Evolutionary conservation across 345 rosid genomes (phyloP).

Genomic region (Linum tenue): DNA sequence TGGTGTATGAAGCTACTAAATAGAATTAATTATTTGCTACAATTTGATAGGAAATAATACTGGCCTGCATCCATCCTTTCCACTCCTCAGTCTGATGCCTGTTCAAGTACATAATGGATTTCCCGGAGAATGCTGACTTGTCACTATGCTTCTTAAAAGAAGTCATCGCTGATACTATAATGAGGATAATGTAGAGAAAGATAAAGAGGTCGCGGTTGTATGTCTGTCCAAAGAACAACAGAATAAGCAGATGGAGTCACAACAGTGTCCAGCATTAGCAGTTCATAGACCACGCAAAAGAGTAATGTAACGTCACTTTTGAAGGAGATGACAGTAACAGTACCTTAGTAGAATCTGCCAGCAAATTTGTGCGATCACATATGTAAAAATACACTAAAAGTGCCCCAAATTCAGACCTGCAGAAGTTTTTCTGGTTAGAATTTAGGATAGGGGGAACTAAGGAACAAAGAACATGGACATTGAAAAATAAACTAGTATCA

Average conservation of each 20-base stretch:
- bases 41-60: slow-evolving; percentile 19
- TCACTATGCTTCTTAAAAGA: slow-evolving; percentile 76
- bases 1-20: not conserved
- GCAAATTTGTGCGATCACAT: slow-evolving; percentile 66
- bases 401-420: slow-evolving; percentile 83
- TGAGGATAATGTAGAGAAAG: slow-evolving; percentile 74
- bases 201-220: slow-evolving; percentile 94
- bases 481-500: slow-evolving; percentile 3
- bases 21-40: not conserved
- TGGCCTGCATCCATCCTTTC: slow-evolving; percentile 99
- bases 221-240: slow-evolving; percentile 42
- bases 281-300: not conserved
- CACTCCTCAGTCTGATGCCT: slow-evolving; percentile 98
- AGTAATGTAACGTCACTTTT: not conserved
- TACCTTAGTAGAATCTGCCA: slow-evolving; percentile 84
- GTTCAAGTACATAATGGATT: slow-evolving; percentile 70
- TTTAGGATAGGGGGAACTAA: slow-evolving; percentile 1
- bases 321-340: slow-evolving; percentile 20
- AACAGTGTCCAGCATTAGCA: not conserved
- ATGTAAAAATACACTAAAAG: slow-evolving; percentile 64
- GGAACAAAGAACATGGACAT: not conserved
- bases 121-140: slow-evolving; percentile 70
- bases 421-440: slow-evolving; percentile 16
- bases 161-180: slow-evolving; percentile 81
- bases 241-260: slow-evolving; percentile 10